Evolutionary conservation across 2,329 filamentous ascomycete genomes (phyloP), one percentile per base, ranked within the genome.

Genomic region (Xylariomycetidae sp.): DNA sequence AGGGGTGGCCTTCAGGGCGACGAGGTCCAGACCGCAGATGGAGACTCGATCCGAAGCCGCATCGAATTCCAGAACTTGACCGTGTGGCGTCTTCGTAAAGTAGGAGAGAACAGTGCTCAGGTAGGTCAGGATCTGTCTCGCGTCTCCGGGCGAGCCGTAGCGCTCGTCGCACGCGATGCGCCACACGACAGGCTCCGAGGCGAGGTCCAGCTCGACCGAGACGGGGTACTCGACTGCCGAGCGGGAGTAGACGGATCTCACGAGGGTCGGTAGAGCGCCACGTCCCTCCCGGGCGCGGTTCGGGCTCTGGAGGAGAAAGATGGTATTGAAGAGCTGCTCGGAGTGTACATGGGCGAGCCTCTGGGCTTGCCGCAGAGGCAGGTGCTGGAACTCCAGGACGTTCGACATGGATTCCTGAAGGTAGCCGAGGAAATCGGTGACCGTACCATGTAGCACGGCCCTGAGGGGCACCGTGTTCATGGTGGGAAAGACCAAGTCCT

Each of bases 381-480:
- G 88, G 40, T 86, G 77, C 54, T 94, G 86, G 51, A 82, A 77
- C 38, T 81, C 72, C n/a, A 77, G 66, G 18, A 88, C 73, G 16
- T 72, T 70, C 2, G 70, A 67, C 58, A 85, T 74, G 40, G 75
- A 82, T 2, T 80, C 73, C 51, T 95, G 88, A 44, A 88, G 70
- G 50, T 89, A 85, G 10, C 66, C 69, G 17, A 95, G 61, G 61
- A 94, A 80, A 1, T 80, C 71, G 1, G 57, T 44, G 0, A 74
- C 62, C 0, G 70, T 78, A 2, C 86, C 86, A 47, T 92, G 84
- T 3, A 95, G 56, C 3, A 89, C 69, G 2, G 74, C 74, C 9
- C 88, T 73, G 6, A 94, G 68, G 0, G 83, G 76, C 0, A 95
- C 80, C 0, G 89, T 95, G 51, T 94, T 96, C 85, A 96, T 95